Conservation (phyloP, 139 green algal species). For the Chara braunii region DNA sequence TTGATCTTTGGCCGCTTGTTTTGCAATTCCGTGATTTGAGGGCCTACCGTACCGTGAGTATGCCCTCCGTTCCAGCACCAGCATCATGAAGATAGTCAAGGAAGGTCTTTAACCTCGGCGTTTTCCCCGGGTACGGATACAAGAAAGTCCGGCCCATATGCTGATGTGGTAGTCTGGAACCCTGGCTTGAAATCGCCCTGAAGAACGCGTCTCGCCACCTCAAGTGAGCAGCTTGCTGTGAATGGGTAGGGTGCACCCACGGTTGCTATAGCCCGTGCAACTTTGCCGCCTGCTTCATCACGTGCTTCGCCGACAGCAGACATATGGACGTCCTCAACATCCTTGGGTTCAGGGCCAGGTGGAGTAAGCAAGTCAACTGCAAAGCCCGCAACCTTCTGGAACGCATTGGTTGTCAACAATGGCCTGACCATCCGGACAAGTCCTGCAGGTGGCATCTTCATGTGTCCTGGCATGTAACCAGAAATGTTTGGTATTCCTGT, state of each 20-base stretch:
- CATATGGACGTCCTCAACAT: no score
- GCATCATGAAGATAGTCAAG: background rate
- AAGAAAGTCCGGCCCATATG: background rate
- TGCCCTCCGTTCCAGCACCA: background rate
- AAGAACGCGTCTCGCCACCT: conserved; percentile 14
- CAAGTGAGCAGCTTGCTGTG: background rate
- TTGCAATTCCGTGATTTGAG: no score
- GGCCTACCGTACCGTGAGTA: no score
- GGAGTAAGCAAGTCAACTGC: no score
- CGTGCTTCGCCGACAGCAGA: no score
- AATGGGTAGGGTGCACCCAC: conserved; percentile 4
- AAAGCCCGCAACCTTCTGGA: no score
- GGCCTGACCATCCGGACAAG: no score
- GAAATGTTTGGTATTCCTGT: conserved; percentile 38
- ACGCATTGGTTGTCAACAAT: no score
- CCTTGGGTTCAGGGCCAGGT: no score
- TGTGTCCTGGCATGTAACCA: conserved; percentile 24
- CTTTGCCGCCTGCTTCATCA: conserved; percentile 6
- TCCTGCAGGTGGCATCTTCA: no score
- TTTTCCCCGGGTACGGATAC: background rate
- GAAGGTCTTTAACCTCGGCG: background rate
- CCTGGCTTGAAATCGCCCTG: background rate
- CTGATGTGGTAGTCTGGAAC: conserved; percentile 8
- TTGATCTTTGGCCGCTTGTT: no score
- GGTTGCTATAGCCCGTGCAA: background rate